Evolutionary conservation across 2,329 filamentous ascomycete genomes (phyloP).

Genomic region (Knoxdaviesia proteae): DNA sequence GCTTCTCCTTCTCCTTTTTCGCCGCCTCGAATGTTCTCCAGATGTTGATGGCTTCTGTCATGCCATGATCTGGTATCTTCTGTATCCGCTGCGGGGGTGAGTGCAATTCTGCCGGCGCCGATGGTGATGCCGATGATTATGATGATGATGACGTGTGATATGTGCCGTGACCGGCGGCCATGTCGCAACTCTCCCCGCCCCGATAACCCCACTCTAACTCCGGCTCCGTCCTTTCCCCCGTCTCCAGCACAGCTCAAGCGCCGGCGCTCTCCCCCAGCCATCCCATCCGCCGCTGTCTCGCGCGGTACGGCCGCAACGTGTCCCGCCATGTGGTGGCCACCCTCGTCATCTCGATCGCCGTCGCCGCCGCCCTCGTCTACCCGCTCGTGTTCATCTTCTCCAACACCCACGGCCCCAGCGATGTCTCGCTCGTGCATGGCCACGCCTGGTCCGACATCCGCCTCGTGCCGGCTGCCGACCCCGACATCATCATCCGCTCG

Average conservation of each 20-base stretch:
- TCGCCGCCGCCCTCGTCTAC: constrained; percentile 51
- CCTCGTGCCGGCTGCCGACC: constrained; percentile 28
- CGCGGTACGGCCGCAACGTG: constrained; percentile 48
- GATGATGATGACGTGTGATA: too few species aligned
- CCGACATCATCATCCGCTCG: constrained; percentile 64
- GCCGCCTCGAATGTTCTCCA: too few species aligned
- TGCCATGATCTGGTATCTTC: constrained; percentile 53
- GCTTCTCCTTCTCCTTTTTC: too few species aligned
- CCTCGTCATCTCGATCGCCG: constrained; percentile 52
- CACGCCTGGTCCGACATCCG: constrained; percentile 66
- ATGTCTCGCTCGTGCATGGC: constrained; percentile 50
- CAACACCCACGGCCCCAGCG: constrained; percentile 43
- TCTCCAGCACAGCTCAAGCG: constrained; percentile 48
- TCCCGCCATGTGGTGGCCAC: constrained; percentile 54
- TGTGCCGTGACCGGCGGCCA: too few species aligned
- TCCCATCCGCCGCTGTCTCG: constrained; percentile 42
- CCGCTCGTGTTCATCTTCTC: constrained; percentile 58
- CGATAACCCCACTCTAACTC: too few species aligned
- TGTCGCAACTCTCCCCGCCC: too few species aligned
- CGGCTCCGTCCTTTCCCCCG: background rate
- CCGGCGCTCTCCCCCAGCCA: constrained; percentile 43
- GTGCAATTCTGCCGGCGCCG: constrained; percentile 11
- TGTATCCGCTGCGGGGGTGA: constrained; percentile 60
- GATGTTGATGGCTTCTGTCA: background rate
- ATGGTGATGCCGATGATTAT: too few species aligned